Base-by-base conservation (phyloP, 139 green algal species). In the Coelastrella sp. region DNA sequence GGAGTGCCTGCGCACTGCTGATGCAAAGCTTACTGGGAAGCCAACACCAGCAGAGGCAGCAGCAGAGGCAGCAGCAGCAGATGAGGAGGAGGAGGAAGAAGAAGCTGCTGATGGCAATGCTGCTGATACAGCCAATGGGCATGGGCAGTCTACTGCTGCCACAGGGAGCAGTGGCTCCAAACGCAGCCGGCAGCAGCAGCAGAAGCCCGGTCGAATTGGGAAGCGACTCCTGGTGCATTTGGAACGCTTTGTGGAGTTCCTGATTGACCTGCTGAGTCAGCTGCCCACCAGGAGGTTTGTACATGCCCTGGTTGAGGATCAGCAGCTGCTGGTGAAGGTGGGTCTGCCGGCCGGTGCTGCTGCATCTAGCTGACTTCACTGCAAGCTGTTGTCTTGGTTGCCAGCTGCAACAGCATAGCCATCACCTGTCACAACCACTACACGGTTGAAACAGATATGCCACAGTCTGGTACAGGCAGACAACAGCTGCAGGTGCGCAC, bases 201-300 rank as follows among this genome's bases (percentile, higher is more conserved):
- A 78, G 65, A 56, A 25, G 82, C 65, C 25, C 12, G 78, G 66
- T 7, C 85, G 56, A 12, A 7, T 73, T 56, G 22, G 22, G 10
- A 60, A 70, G 76, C 76, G 78, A 19, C 78, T 85, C 79, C 92
- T 97, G 92, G 90, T 94, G 60, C 97, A 97, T 90, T 98, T 95
- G 89, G 97, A 99, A 96, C 96, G 96, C 25, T 98, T 97, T 87
- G 80, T 99, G 22, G 96, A 99, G 94, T 95, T 99, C 66, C 75
- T 99, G 9, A 95, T 97, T 8, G 97, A 99, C 91, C 93, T 99
- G 89, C 93, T 99, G 27, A 96, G 93, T 24, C 97, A 98, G 92
- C 94, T 99, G 73, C 97, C 96, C 19, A 98, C 96, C 8, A 92
- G 96, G 20, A 95, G 97, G 82, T 99, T 98, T 91, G 93, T 98